These are phyloP conservation scores for Cudoniella acicularis DNA, from an alignment of 495 filamentous ascomycete genomes.

Conservation along the genomic window DNA sequence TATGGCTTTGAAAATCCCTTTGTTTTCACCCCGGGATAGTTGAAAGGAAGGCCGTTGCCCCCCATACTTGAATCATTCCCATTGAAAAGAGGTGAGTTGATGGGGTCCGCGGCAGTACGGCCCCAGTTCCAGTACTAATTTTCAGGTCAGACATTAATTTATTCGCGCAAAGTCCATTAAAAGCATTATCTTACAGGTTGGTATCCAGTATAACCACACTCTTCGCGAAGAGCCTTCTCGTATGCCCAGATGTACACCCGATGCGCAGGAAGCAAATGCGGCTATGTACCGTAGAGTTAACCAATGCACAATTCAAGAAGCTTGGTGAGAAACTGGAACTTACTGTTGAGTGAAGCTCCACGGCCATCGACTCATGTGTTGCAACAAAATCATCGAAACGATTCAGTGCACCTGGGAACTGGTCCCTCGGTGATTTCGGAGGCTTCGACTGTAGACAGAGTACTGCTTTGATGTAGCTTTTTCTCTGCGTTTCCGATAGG, in stretches of 20 bases:
- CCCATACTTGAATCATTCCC: slow-evolving; percentile 56
- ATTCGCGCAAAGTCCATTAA: too few species aligned
- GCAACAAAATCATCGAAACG: slow-evolving; percentile 71
- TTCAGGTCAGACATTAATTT: too few species aligned
- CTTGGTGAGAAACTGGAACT: not conserved
- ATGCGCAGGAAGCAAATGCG: slow-evolving; percentile 61
- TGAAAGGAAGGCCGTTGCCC: slow-evolving; percentile 52
- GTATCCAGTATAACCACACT: slow-evolving; percentile 62
- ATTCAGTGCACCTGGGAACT: slow-evolving; percentile 38
- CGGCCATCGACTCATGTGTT: slow-evolving; percentile 61
- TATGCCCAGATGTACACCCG: slow-evolving; percentile 61
- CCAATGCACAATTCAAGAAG: not conserved
- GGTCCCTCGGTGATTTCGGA: slow-evolving; percentile 35
- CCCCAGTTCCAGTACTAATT: slow-evolving; percentile 73
- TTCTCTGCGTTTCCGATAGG: slow-evolving; percentile 44
- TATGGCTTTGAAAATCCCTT: slow-evolving; percentile 23
- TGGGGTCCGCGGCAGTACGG: slow-evolving; percentile 41
- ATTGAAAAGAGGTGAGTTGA: slow-evolving; percentile 58
- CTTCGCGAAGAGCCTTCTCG: slow-evolving; percentile 61
- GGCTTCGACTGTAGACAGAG: slow-evolving; percentile 55
- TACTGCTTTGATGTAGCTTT: slow-evolving; percentile 57
- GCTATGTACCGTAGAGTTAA: not conserved
- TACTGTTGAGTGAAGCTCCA: slow-evolving; percentile 52
- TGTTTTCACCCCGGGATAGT: not conserved
- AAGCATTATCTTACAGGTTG: too few species aligned